phyloP scores from a whole-genome alignment of 2,329 filamentous ascomycete species.

The Hymenoscyphus scutula region DNA sequence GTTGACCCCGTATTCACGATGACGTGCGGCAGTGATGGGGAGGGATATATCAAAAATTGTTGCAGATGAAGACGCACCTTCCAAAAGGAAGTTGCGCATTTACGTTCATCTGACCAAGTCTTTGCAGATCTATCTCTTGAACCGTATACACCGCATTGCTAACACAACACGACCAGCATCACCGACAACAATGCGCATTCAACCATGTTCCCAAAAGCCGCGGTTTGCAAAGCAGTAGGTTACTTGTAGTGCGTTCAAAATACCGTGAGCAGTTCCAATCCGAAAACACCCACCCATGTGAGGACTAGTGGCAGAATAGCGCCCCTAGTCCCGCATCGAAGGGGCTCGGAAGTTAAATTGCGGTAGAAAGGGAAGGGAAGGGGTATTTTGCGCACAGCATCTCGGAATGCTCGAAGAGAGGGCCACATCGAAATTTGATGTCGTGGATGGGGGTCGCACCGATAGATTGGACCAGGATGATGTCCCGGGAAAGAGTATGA shows the following conservation, averaged over 20 bases:
- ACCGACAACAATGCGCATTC: not conserved
- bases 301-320: not conserved
- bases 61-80: not conserved
- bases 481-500: too few relatives aligned
- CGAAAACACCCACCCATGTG: not conserved
- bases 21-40: not conserved
- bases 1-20: not conserved
- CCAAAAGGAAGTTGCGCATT: not conserved
- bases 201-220: not conserved
- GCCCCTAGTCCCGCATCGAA: not conserved
- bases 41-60: too few relatives aligned
- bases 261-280: not conserved
- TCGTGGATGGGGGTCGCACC: not conserved
- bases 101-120: not conserved
- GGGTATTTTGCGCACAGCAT: not conserved
- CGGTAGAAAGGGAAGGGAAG: too few relatives aligned
- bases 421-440: not conserved
- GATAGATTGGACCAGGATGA: not conserved
- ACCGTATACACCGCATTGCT: not conserved
- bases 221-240: too few relatives aligned
- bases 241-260: not conserved
- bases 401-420: not conserved
- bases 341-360: not conserved
- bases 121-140: conserved; percentile 1
- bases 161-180: not conserved